Conservation (phyloP, 495 filamentous ascomycete genomes). For the Lasiosphaeria hispida region DNA sequence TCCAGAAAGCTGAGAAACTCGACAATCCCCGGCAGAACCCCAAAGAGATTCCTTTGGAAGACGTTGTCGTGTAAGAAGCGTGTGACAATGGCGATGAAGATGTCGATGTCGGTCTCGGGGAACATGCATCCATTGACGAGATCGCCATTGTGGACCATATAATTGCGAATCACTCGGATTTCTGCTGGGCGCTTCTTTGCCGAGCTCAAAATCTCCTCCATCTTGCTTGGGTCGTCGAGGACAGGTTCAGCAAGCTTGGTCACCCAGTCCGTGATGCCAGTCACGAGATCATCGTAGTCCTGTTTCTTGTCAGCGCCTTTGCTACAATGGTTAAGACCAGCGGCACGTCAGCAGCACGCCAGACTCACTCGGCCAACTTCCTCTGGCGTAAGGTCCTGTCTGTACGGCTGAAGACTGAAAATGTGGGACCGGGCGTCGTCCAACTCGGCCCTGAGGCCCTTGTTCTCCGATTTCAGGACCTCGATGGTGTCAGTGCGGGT, state of each 20-base stretch:
- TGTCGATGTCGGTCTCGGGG: conserved; percentile 34
- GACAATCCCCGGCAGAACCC: neutral
- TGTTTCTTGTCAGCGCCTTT: conserved; percentile 3
- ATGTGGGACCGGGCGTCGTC: conserved; percentile 33
- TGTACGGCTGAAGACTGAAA: conserved; percentile 34
- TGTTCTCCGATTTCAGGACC: conserved; percentile 14
- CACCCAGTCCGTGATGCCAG: conserved; percentile 27
- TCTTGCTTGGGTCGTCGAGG: conserved; percentile 19
- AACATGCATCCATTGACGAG: conserved; percentile 19
- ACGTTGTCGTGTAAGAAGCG: conserved; percentile 31
- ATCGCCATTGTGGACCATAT: conserved; percentile 20
- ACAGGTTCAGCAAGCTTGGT: conserved; percentile 25
- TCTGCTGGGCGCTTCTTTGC: conserved; percentile 16
- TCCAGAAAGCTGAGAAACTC: conserved; percentile 23
- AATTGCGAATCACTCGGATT: conserved; percentile 10
- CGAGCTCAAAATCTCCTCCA: conserved; percentile 7
- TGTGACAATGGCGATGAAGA: conserved; percentile 32
- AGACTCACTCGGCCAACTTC: conserved; percentile 27
- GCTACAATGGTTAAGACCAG: neutral
- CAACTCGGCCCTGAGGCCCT: conserved; percentile 19
- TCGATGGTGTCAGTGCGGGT: neutral
- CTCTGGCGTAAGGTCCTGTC: conserved; percentile 26
- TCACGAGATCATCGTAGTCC: conserved; percentile 29
- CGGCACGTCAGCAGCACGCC: neutral
- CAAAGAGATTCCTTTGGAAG: conserved; percentile 29